phyloP scores from a whole-genome alignment of 257 asterid genomes.

The Solanum corneliomulleri region DNA sequence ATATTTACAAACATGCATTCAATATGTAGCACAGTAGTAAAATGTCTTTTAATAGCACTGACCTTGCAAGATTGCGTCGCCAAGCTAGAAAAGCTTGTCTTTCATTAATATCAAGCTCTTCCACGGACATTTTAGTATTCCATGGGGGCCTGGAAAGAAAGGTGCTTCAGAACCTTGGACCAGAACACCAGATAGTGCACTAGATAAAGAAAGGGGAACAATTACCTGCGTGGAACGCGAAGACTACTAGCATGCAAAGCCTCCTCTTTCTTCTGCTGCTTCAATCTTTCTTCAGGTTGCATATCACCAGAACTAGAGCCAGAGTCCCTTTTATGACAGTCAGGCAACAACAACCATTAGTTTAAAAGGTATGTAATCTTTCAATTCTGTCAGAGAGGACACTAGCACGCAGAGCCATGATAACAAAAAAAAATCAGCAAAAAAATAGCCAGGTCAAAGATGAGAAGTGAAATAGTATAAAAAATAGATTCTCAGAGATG shows the following conservation, averaged over 20 bases:
- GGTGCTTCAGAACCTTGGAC: background rate
- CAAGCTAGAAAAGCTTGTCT: conserved; percentile 71
- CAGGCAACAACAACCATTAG: background rate
- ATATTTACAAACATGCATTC: background rate
- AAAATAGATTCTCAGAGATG: background rate
- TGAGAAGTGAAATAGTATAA: background rate
- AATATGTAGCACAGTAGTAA: background rate
- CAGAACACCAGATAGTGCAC: background rate
- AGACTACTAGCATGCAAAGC: conserved; percentile 89
- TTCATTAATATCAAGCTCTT: conserved; percentile 86
- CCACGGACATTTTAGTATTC: conserved; percentile 78
- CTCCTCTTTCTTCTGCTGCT: conserved; percentile 80
- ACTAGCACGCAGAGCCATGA: background rate
- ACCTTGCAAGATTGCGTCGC: conserved; percentile 97
- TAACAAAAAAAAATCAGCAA: background rate
- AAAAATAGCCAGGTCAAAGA: background rate
- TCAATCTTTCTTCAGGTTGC: conserved; percentile 49
- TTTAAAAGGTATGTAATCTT: background rate
- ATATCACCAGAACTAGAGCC: conserved; percentile 39
- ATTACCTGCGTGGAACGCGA: conserved; percentile 87
- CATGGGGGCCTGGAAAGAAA: conserved; percentile 73
- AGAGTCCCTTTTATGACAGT: conserved; percentile 46
- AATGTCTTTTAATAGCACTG: conserved; percentile 1
- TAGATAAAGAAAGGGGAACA: background rate
- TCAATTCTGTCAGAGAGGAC: background rate